Conservation (phyloP, 768 basidiomycete species). For the Symmetrospora coprosmae region DNA sequence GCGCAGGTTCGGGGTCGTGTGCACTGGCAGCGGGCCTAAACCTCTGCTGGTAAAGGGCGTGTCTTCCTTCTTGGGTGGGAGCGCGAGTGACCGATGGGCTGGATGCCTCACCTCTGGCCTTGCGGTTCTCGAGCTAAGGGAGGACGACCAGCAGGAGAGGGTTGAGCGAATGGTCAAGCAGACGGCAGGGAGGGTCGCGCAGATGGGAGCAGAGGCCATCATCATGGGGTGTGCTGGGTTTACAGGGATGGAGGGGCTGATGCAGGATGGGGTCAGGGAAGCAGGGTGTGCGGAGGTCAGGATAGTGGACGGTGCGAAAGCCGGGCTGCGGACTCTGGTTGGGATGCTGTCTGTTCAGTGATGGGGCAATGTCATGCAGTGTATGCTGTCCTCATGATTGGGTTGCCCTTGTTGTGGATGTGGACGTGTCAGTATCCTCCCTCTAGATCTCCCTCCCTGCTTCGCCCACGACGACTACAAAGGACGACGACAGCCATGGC, state of each 20-base stretch:
- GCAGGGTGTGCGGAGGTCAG: conserved; percentile 24
- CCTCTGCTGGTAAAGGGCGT: conserved; percentile 27
- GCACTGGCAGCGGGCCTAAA: conserved; percentile 24
- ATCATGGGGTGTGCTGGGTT: conserved; percentile 29
- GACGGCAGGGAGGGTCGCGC: conserved; percentile 18
- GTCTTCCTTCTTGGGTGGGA: conserved; percentile 24
- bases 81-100: conserved; percentile 24
- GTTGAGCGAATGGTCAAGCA: conserved; percentile 24
- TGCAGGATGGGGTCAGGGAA: conserved; percentile 21
- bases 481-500: too few species aligned
- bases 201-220: conserved; percentile 23
- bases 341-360: conserved; percentile 21
- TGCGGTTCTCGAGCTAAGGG: conserved; percentile 23
- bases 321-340: conserved; percentile 18
- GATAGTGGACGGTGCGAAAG: conserved; percentile 24
- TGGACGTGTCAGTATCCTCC: too few species aligned
- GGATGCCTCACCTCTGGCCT: conserved; percentile 24
- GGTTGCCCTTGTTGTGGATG: too few species aligned
- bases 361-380: too few species aligned
- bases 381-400: too few species aligned
- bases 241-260: conserved; percentile 25
- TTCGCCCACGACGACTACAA: too few species aligned
- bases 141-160: neutral
- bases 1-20: conserved; percentile 25
- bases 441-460: too few species aligned